Base-by-base conservation (phyloP, 768 basidiomycete species). In the Leucocoprinus birnbaumii region DNA sequence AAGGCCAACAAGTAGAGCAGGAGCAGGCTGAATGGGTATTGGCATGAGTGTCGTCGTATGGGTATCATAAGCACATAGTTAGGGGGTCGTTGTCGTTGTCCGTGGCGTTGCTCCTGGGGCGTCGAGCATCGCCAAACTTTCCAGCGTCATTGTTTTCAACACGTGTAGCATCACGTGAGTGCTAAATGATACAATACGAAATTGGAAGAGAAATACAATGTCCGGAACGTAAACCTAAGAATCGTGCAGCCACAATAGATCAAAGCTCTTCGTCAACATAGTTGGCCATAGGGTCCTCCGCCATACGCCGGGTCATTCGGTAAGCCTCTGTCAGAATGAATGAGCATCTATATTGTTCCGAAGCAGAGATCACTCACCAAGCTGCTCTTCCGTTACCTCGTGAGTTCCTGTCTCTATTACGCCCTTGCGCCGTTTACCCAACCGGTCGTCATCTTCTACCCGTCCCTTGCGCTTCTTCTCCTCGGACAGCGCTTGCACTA, bases 281-380 rank as follows among this genome's bases (percentile, higher is more conserved):
- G 67, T 90, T 91, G 38, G 90, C 89, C 94, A 97, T 97, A 3
- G 94, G 94, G 69, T 97, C 94, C 55, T 94, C 91, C 46, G 78
- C 74, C 71, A 85, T 83, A 1, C 82, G 79, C 49, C 83, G 81
- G 60, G 79, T 80, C 82, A 93, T 86, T 55, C 94, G 82, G 69
- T 95, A 97, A n/a, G 89, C 91, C 87, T 97, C 93, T 91, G 75
- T 58, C 61, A 43, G 22, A 22, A 56, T 11, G 51, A n/a, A 46
- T 55, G 47, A 62, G 48, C 2, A 58, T 58, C 21, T 46, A 47
- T 7, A 16, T 43, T 41, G 37, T 50, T 35, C 49, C 51, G 27
- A 24, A 56, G 3, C 22, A 22, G 44, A 25, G 5, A 22, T 48
- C 50, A 73, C 83, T 57, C 65, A 89, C 89, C 89, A 27, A 91